These are phyloP conservation scores for Eucalyptus regnans DNA, from an alignment of 345 rosid species.

Conservation along the genomic window DNA sequence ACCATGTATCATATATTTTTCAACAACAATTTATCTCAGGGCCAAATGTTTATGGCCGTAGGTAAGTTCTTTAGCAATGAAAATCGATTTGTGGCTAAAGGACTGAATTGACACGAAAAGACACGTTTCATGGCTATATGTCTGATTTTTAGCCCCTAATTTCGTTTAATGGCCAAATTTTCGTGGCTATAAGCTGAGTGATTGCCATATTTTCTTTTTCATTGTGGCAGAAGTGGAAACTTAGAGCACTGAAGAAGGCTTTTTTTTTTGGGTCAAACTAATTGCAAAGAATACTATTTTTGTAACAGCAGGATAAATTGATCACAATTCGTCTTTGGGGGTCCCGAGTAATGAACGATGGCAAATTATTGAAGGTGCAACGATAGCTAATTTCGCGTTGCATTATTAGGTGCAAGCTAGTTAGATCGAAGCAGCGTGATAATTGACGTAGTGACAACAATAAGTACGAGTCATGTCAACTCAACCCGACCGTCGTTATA, in stretches of 20 bases:
- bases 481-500: background rate
- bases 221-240: background rate
- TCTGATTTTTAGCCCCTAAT: background rate
- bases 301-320: background rate
- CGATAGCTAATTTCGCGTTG: background rate
- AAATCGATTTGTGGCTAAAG: background rate
- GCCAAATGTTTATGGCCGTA: background rate
- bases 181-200: background rate
- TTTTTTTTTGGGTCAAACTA: background rate
- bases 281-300: background rate
- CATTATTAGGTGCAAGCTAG: background rate
- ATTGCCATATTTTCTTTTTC: background rate
- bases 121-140: background rate
- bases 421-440: background rate
- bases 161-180: background rate
- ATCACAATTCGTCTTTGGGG: background rate
- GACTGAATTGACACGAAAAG: background rate
- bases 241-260: background rate
- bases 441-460: background rate
- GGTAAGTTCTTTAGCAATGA: background rate
- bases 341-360: background rate
- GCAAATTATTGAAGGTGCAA: background rate
- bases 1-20: background rate
- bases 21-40: background rate
- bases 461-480: background rate